Conservation (phyloP, 352 stramenopile species). For the Pelagophyceae sp. region DNA sequence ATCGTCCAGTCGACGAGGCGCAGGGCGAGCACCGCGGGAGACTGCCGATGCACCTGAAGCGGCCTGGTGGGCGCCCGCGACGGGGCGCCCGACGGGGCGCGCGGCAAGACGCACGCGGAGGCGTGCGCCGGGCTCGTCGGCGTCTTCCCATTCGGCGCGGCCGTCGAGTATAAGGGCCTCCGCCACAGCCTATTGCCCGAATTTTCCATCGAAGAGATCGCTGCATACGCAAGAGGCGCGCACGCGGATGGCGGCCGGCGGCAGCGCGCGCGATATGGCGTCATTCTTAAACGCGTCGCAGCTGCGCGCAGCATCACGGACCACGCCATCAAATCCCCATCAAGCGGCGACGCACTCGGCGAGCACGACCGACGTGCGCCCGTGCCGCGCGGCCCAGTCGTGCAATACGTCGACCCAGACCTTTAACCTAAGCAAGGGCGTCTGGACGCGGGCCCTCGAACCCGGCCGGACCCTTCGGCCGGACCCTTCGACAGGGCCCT, state of each 20-base stretch:
- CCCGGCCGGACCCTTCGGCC: no score
- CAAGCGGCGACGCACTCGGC: slow-evolving; percentile 5
- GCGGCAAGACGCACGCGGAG: not conserved
- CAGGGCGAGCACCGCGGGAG: slow-evolving; percentile 17
- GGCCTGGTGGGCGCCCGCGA: not conserved
- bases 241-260: not conserved
- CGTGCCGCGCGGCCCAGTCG: not conserved
- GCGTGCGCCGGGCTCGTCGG: not conserved
- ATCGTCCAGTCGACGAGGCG: slow-evolving; percentile 20
- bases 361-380: not conserved
- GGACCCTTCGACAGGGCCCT: no score
- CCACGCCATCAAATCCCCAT: no score
- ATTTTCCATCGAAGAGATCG: no score
- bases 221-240: not conserved
- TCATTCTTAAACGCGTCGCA: slow-evolving; percentile 15
- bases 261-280: slow-evolving; percentile 6
- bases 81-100: not conserved
- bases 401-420: slow-evolving; percentile 9
- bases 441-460: no score
- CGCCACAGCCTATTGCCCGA: slow-evolving; percentile 5
- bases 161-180: slow-evolving; percentile 20
- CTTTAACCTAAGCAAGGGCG: slow-evolving; percentile 14
- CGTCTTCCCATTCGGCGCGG: slow-evolving; percentile 23
- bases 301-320: not conserved
- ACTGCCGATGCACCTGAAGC: not conserved